These are phyloP conservation scores for Amyloporia xantha DNA, from an alignment of 768 basidiomycete genomes.

Conservation along the genomic window DNA sequence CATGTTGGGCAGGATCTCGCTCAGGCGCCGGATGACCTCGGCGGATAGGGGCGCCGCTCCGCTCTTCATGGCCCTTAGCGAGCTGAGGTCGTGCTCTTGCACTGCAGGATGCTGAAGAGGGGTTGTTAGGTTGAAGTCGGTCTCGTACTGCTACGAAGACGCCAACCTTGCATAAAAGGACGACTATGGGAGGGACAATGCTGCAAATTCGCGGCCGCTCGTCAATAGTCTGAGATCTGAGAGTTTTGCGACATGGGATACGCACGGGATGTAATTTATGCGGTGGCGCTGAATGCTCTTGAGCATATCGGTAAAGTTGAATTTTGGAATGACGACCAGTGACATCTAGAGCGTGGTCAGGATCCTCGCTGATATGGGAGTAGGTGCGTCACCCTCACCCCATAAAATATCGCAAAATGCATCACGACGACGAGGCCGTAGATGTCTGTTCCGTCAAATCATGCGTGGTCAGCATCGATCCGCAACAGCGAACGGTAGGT, in stretches of 20 bases:
- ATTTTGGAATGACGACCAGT: conserved; percentile 29
- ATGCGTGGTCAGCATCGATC: not conserved
- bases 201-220: too few species aligned
- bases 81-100: conserved; percentile 33
- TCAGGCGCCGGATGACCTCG: conserved; percentile 41
- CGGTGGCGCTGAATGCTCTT: conserved; percentile 29
- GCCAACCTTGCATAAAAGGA: conserved; percentile 30
- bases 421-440: conserved; percentile 28
- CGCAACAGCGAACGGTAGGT: not conserved
- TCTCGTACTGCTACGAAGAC: too few species aligned
- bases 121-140: too few species aligned
- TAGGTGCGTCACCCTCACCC: too few species aligned
- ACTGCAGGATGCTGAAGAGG: conserved; percentile 31
- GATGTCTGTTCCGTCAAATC: conserved; percentile 36
- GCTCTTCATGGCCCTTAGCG: conserved; percentile 31
- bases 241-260: not conserved
- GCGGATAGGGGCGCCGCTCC: conserved; percentile 56
- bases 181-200: conserved; percentile 30
- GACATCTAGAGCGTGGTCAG: too few species aligned
- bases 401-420: conserved; percentile 23
- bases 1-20: conserved; percentile 41
- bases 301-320: conserved; percentile 27
- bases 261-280: conserved; percentile 28
- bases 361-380: too few species aligned
- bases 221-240: too few species aligned